These are phyloP conservation scores for Cladosporium halotolerans DNA, from an alignment of 2,329 filamentous ascomycete genomes.

Conservation along the genomic window DNA sequence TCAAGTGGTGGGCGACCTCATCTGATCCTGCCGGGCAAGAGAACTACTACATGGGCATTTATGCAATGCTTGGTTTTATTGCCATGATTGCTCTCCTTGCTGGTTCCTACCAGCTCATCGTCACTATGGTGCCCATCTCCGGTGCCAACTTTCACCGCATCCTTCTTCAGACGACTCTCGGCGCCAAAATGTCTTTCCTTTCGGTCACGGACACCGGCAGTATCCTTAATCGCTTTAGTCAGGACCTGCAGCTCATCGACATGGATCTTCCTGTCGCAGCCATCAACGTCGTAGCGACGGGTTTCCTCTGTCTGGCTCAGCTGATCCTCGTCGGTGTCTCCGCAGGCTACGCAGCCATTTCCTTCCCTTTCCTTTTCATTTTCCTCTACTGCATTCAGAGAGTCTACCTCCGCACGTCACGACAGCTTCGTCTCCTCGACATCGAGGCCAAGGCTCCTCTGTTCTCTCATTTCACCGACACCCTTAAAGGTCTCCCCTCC, in stretches of 20 bases:
- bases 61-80: conserved; percentile 23
- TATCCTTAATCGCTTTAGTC: conserved; percentile 33
- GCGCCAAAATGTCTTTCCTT: conserved; percentile 32
- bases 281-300: conserved; percentile 12
- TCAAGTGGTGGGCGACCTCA: conserved; percentile 42
- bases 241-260: conserved; percentile 43
- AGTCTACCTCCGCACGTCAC: conserved; percentile 43
- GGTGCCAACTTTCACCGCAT: conserved; percentile 43
- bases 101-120: conserved; percentile 40
- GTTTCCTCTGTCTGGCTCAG: conserved; percentile 9
- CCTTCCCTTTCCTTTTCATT: conserved; percentile 29
- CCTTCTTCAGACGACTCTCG: conserved; percentile 7
- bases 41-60: conserved; percentile 11
- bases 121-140: conserved; percentile 50
- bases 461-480: conserved; percentile 48
- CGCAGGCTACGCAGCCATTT: conserved; percentile 31
- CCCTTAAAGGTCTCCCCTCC: conserved; percentile 42
- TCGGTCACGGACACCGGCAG: conserved; percentile 38
- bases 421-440: conserved; percentile 48
- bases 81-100: conserved; percentile 29
- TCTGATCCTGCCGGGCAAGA: background rate
- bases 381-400: conserved; percentile 38
- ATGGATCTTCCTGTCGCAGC: conserved; percentile 30
- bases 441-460: conserved; percentile 47
- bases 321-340: conserved; percentile 7